These are phyloP conservation scores for Clarireedia monteithiana DNA, from an alignment of 2,329 filamentous ascomycete species.

Conservation along the genomic window DNA sequence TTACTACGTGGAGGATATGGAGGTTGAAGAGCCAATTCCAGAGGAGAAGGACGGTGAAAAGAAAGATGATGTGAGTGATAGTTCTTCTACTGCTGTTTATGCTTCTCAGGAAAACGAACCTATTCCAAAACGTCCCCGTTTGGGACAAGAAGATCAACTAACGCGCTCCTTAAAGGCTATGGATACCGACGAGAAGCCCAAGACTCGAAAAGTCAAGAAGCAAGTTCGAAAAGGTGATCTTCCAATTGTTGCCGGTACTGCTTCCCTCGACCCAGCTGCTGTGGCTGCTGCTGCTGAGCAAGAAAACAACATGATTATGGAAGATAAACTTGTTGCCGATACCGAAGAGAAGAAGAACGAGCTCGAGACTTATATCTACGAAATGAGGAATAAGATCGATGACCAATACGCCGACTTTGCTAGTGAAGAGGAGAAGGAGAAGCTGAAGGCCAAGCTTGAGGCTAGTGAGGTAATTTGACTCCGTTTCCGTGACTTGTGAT, in stretches of 20 bases:
- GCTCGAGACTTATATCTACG: constrained; percentile 95
- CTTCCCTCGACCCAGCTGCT: constrained; percentile 61
- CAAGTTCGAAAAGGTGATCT: constrained; percentile 96
- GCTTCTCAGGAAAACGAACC: constrained; percentile 17
- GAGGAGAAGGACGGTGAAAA: constrained; percentile 52
- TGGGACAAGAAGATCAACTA: constrained; percentile 21
- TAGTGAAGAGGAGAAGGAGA: constrained; percentile 85
- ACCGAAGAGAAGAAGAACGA: constrained; percentile 99
- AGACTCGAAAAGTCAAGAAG: constrained; percentile 98
- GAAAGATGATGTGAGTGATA: constrained; percentile 58
- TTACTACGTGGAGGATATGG: constrained; percentile 96
- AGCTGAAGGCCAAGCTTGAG: constrained; percentile 76
- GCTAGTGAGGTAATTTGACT: constrained; percentile 66
- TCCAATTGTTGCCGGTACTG: constrained; percentile 75
- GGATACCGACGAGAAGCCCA: constrained; percentile 73
- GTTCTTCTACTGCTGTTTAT: constrained; percentile 11
- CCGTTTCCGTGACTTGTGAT: background rate
- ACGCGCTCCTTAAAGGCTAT: constrained; percentile 45
- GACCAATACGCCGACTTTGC: constrained; percentile 84
- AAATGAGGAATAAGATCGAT: constrained; percentile 90
- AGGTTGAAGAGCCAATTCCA: constrained; percentile 88
- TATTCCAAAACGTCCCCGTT: constrained; percentile 19
- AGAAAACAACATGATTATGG: constrained; percentile 88
- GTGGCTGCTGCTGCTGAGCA: constrained; percentile 69
- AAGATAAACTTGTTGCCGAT: constrained; percentile 96